Percentiles rank a stretch among this genome's conserved stretches.
These are phyloP conservation scores for Delitschia confertaspora DNA, from an alignment of 495 filamentous ascomycete genomes.

Conservation along the genomic window DNA sequence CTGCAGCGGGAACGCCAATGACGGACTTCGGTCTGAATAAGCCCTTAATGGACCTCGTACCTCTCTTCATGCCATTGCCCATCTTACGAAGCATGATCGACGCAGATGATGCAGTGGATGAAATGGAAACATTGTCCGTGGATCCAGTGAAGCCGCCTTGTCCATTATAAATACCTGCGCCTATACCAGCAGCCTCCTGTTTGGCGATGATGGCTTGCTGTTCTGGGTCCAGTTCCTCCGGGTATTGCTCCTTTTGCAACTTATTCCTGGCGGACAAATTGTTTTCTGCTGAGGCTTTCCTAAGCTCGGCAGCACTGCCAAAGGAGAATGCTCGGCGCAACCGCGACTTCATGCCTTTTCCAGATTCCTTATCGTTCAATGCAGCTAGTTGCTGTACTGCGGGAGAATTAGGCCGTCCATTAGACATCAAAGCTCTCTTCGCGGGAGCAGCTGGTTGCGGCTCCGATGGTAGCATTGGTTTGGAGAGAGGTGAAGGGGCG, in stretches of 20 bases:
- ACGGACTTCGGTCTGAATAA: constrained; percentile 92
- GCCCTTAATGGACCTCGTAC: constrained; percentile 79
- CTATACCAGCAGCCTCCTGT: constrained; percentile 85
- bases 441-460: constrained; percentile 21
- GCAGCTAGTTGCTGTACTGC: constrained; percentile 74
- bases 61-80: constrained; percentile 95
- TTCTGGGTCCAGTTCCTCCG: constrained; percentile 36
- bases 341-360: constrained; percentile 78
- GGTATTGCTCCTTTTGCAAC: constrained; percentile 57
- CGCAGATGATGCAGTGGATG: constrained; percentile 93
- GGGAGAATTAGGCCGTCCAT: constrained; percentile 44
- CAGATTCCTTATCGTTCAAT: constrained; percentile 63
- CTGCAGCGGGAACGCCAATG: constrained; percentile 63
- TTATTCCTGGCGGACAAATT: constrained; percentile 52
- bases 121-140: constrained; percentile 94
- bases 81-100: constrained; percentile 99
- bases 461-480: constrained; percentile 49
- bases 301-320: constrained; percentile 86
- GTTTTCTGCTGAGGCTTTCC: constrained; percentile 62
- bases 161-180: constrained; percentile 86
- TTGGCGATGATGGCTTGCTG: constrained; percentile 77
- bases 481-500: constrained; percentile 81
- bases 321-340: constrained; percentile 93
- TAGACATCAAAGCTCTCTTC: constrained; percentile 20
- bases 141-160: constrained; percentile 82